phyloP scores from a whole-genome alignment of 352 stramenopile species.

The Pythium aquatile region DNA sequence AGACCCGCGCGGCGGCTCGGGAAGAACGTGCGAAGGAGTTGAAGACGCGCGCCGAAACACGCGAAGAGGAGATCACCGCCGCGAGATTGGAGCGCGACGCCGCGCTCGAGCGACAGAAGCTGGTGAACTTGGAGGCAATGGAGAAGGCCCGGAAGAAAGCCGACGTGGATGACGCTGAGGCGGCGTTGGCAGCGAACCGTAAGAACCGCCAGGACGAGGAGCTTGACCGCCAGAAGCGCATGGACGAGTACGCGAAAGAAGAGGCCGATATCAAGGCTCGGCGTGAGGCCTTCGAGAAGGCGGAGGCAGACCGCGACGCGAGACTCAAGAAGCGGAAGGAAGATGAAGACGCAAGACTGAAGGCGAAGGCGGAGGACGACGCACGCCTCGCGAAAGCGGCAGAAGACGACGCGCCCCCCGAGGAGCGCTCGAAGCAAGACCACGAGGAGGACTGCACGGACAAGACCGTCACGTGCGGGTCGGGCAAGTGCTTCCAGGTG shows the following conservation, averaged over 20 bases:
- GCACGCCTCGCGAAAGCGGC: neutral
- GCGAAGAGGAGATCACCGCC: neutral
- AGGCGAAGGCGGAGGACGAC: neutral
- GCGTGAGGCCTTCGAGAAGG: slow-evolving; percentile 1
- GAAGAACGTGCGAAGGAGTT: neutral
- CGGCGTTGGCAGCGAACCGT: slow-evolving; percentile 1
- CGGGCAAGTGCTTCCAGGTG: slow-evolving; percentile 8
- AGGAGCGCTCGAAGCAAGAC: slow-evolving; percentile 5
- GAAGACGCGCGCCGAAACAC: neutral
- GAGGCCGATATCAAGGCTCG: slow-evolving; percentile 8
- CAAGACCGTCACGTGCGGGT: neutral
- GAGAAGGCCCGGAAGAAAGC: neutral
- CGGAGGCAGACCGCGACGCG: neutral
- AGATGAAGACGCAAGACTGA: neutral
- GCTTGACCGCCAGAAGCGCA: neutral
- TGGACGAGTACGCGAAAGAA: slow-evolving; percentile 10
- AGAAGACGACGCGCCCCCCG: slow-evolving; percentile 1
- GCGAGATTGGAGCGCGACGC: neutral
- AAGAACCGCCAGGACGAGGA: neutral
- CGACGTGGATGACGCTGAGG: neutral
- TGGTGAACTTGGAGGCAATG: neutral
- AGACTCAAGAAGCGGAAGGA: neutral
- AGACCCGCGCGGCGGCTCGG: neutral
- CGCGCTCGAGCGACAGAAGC: slow-evolving; percentile 1
- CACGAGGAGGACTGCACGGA: slow-evolving; percentile 4